A percentile compares a stretch with the other conserved stretches of the same genome.
These are phyloP conservation scores for Pseudogymnoascus sp. DNA, from an alignment of 2,329 filamentous ascomycete species.

Conservation along the genomic window DNA sequence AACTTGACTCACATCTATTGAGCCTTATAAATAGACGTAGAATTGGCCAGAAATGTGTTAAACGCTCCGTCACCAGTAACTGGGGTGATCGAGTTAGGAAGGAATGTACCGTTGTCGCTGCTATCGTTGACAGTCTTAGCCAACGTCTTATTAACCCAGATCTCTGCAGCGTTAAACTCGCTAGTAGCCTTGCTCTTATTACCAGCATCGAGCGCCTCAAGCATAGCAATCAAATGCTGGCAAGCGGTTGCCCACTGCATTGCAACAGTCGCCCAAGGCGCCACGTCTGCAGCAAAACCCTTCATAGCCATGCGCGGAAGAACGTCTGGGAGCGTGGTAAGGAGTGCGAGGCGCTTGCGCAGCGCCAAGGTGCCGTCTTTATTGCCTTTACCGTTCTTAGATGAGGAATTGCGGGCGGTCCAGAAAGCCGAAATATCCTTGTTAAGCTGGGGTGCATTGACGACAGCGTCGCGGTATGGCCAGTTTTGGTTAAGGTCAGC, in stretches of 20 bases:
- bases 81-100: background rate
- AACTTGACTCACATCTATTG: background rate
- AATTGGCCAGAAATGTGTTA: background rate
- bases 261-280: conserved; percentile 18
- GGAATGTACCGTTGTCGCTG: background rate
- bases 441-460: conserved; percentile 16
- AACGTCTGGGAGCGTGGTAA: background rate
- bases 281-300: conserved; percentile 16
- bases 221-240: conserved; percentile 19
- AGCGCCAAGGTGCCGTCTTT: background rate
- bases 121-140: background rate
- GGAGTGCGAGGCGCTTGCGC: background rate
- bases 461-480: conserved; percentile 17
- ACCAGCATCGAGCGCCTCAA: conserved; percentile 15
- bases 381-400: background rate
- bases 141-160: background rate
- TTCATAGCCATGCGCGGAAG: conserved; percentile 15
- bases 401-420: conserved; percentile 10
- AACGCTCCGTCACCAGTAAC: background rate
- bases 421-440: conserved; percentile 19
- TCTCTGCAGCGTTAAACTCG: background rate
- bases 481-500: conserved; percentile 20
- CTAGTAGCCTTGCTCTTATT: conserved; percentile 14
- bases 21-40: background rate
- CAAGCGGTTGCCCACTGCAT: conserved; percentile 19